Conservation (phyloP, 2,329 filamentous ascomycete species). For the Aspergillus tamarii region DNA sequence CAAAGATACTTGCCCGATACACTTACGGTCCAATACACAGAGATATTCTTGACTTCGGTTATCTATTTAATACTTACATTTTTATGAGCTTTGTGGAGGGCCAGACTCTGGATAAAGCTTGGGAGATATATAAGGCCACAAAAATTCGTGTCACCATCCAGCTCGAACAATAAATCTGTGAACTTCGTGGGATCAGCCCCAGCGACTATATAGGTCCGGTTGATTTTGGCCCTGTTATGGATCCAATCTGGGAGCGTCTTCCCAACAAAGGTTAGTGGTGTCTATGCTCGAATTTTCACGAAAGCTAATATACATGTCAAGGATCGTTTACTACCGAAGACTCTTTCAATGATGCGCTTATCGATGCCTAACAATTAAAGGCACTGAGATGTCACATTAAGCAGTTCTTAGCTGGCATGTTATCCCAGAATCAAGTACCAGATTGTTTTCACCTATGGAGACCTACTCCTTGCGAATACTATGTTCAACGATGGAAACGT, state of each 20-base stretch:
- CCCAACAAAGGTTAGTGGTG: constrained; percentile 10
- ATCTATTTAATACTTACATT: constrained; percentile 24
- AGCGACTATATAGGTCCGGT: constrained; percentile 22
- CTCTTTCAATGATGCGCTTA: constrained; percentile 28
- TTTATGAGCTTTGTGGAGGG: constrained; percentile 24
- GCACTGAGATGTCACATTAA: constrained; percentile 21
- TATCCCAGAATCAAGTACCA: constrained; percentile 21
- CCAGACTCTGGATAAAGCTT: constrained; percentile 16
- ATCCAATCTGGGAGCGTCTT: constrained; percentile 16
- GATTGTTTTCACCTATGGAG: constrained; percentile 19
- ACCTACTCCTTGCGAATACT: constrained; percentile 27
- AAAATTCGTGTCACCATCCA: constrained; percentile 15
- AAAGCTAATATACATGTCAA: constrained; percentile 7
- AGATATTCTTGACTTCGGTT: constrained; percentile 20
- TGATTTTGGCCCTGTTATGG: constrained; percentile 18
- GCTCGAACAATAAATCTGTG: constrained; percentile 15
- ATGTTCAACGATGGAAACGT: constrained; percentile 29
- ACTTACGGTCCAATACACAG: constrained; percentile 20
- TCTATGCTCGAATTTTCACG: not conserved
- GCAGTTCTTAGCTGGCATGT: constrained; percentile 18
- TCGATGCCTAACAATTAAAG: constrained; percentile 22
- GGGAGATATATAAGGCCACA: constrained; percentile 10
- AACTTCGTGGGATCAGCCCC: constrained; percentile 16
- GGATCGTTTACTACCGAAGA: constrained; percentile 31
- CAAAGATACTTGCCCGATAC: constrained; percentile 21